Conservation (phyloP, 192 early-diverging fungal genomes). For the Chytriomyces confervae region DNA sequence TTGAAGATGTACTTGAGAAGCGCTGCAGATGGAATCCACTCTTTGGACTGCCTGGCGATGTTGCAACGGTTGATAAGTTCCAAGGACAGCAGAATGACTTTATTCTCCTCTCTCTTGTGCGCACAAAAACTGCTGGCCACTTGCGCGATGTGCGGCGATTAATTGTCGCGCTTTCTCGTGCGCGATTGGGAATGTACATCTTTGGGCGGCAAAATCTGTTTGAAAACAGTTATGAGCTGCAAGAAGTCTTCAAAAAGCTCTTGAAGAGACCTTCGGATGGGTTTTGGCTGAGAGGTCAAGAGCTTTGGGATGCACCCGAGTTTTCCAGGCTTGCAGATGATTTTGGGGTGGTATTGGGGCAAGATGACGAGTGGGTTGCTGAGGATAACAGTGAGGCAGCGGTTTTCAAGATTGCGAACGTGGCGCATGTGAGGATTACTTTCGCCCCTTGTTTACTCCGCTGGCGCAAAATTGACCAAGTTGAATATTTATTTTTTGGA, state of each 20-base stretch:
- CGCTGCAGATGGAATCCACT: slow-evolving; percentile 87
- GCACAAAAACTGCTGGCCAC: slow-evolving; percentile 88
- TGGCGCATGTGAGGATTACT: slow-evolving; percentile 44
- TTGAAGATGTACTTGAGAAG: slow-evolving; percentile 84
- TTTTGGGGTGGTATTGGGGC: slow-evolving; percentile 28
- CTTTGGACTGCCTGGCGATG: slow-evolving; percentile 76
- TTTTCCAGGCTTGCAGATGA: slow-evolving; percentile 12
- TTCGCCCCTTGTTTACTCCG: slow-evolving; percentile 60
- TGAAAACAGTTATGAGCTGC: slow-evolving; percentile 82
- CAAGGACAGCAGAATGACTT: slow-evolving; percentile 95
- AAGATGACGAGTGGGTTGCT: slow-evolving; percentile 27
- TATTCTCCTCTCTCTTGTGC: slow-evolving; percentile 91
- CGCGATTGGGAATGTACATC: slow-evolving; percentile 92
- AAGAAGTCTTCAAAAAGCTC: slow-evolving; percentile 68
- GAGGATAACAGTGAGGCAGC: slow-evolving; percentile 15
- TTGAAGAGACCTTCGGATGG: slow-evolving; percentile 64
- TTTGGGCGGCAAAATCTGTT: slow-evolving; percentile 82
- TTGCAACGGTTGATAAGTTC: slow-evolving; percentile 96
- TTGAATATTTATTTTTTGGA: slow-evolving; percentile 53
- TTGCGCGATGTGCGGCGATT: slow-evolving; percentile 91
- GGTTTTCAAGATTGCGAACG: slow-evolving; percentile 44
- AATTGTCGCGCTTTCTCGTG: slow-evolving; percentile 92
- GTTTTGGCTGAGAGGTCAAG: slow-evolving; percentile 54
- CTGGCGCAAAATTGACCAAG: slow-evolving; percentile 43
- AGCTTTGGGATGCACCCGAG: slow-evolving; percentile 16